A percentile compares a stretch with the other conserved stretches of the same genome.
These are phyloP conservation scores for Fennellomyces sp. DNA, from an alignment of 371 early-diverging fungal genomes.

Conservation along the genomic window DNA sequence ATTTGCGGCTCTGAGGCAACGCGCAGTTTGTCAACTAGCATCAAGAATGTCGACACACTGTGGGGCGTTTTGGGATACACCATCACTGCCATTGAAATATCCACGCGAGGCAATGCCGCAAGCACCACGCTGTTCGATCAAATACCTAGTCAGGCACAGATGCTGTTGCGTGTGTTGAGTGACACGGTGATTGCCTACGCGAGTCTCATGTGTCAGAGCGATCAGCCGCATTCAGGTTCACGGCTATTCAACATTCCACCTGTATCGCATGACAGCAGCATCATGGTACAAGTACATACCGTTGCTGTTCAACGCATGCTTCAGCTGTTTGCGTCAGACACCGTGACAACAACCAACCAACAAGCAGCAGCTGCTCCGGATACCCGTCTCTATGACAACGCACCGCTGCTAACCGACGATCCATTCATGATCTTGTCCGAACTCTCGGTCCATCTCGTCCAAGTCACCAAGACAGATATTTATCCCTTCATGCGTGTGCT, in stretches of 20 bases:
- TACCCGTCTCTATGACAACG: slow-evolving; percentile 31
- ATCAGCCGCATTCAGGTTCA: slow-evolving; percentile 9
- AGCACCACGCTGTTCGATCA: slow-evolving; percentile 55
- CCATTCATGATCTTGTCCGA: slow-evolving; percentile 71
- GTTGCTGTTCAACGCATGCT: slow-evolving; percentile 49
- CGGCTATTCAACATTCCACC: slow-evolving; percentile 10
- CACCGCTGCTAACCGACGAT: slow-evolving; percentile 71
- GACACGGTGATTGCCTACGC: slow-evolving; percentile 65
- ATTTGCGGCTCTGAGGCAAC: slow-evolving; percentile 41
- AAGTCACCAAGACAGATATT: slow-evolving; percentile 60
- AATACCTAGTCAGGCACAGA: slow-evolving; percentile 58
- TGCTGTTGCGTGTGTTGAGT: slow-evolving; percentile 65
- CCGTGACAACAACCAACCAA: slow-evolving; percentile 11
- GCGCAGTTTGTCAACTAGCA: slow-evolving; percentile 32
- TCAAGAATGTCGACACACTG: slow-evolving; percentile 56
- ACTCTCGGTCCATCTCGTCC: slow-evolving; percentile 53
- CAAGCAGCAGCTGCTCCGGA: slow-evolving; percentile 12
- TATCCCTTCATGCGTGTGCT: slow-evolving; percentile 69
- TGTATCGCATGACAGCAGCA: slow-evolving; percentile 2
- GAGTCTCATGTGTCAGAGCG: slow-evolving; percentile 47
- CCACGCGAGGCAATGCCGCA: slow-evolving; percentile 56
- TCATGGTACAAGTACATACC: slow-evolving; percentile 33
- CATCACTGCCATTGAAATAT: slow-evolving; percentile 68
- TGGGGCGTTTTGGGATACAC: slow-evolving; percentile 74
- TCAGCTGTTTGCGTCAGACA: slow-evolving; percentile 45